phyloP scores from a whole-genome alignment of 2,329 filamentous ascomycete genomes.

The Alternaria rosae region DNA sequence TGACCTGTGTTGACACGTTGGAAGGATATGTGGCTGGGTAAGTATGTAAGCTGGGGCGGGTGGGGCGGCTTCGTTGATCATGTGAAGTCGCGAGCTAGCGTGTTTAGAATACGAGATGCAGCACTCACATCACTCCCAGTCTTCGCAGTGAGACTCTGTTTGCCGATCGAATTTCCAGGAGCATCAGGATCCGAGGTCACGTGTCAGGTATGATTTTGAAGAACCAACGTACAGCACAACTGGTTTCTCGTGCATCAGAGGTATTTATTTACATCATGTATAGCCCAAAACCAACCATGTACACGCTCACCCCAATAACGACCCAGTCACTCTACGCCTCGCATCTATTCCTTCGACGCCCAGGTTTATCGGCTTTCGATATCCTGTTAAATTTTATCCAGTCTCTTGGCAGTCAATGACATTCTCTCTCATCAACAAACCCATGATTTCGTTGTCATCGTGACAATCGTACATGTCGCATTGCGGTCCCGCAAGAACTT shows the following conservation, averaged over 20 bases:
- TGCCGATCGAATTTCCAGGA: neutral
- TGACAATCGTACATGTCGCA: constrained; percentile 1
- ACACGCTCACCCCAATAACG: neutral
- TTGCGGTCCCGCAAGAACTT: neutral
- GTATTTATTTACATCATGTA: neutral
- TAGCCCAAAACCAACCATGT: neutral
- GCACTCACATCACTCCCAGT: neutral
- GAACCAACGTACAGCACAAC: neutral
- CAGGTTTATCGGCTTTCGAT: neutral
- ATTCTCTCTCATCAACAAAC: constrained; percentile 20
- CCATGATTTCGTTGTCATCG: constrained; percentile 15
- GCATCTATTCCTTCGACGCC: neutral
- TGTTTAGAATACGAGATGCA: constrained; percentile 4
- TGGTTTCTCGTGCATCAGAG: neutral
- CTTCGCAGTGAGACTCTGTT: too few species aligned
- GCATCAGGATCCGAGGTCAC: neutral
- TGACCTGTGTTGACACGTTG: constrained; percentile 21
- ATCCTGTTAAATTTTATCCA: neutral
- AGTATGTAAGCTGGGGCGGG: constrained; percentile 11
- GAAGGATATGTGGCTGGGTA: neutral
- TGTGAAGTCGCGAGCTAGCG: constrained; percentile 19
- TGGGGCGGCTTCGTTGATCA: constrained; percentile 18
- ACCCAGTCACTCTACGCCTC: neutral
- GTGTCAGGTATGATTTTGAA: neutral
- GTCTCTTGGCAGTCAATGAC: neutral